Evolutionary conservation across 306 rosid species (phyloP), one percentile per base, ranked within the genome.

Genomic region (Rosa rugosa): DNA sequence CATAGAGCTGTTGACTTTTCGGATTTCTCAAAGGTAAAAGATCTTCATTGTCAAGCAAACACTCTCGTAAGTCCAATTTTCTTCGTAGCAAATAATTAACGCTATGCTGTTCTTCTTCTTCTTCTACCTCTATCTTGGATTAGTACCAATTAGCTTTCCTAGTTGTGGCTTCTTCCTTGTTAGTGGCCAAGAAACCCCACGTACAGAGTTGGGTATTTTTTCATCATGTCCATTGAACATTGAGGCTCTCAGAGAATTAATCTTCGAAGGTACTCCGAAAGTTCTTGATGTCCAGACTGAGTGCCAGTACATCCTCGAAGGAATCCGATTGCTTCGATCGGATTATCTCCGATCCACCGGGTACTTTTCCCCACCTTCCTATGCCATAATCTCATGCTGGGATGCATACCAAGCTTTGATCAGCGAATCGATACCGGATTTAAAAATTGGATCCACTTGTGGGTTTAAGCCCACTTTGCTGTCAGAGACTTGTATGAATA

Each of bases 241-340:
- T 31, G 49, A 46, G 1, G 62, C 41, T 60, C 40, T 57, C 4
- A 63, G 65, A 5, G 23, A 62, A n/a, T 18, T 79, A 10, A 60
- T 60, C 14, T 11, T 4, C 10, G 40, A 71, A 13, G 47, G 70
- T 23, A 0, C 38, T 70, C 36, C 67, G 1, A 25, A 62, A 62
- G 67, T 60, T 59, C 27, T 79, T 16, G 77, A 79, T 36, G 63
- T 71, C 38, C 27, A 8, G 10, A 59, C 51, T 6, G 77, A 71
- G 69, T 79, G 82, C 40, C 71, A 18, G 22, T 79, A 45, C 53
- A 53, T 60, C 63, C 77, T 71, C 16, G 77, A 71, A 60, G 82
- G 72, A 71, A 46, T 79, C 71, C 53, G 82, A 7, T 12, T 79
- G 72, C 59, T 79, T 34, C 82, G 76, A 36, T 71, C 82, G 8